A percentile compares a stretch with the other conserved stretches of the same genome.
Conservation (phyloP, 2,329 filamentous ascomycete genomes). For the Blastomyces gilchristii region DNA sequence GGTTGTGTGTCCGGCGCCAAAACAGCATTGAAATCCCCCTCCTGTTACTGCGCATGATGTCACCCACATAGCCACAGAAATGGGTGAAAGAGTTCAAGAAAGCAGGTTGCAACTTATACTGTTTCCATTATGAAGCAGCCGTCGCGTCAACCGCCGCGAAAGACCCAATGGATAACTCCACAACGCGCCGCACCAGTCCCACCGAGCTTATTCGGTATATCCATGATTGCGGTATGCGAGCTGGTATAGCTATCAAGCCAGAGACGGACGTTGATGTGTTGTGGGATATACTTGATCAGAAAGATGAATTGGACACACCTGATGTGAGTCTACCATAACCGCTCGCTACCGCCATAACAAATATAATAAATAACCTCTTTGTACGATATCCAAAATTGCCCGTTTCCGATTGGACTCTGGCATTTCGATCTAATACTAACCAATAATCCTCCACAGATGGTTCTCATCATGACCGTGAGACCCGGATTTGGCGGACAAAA, state of each 20-base stretch:
- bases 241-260: conserved; percentile 92
- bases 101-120: conserved; percentile 96
- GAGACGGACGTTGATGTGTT: conserved; percentile 82
- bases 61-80: conserved; percentile 65
- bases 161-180: conserved; percentile 58
- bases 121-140: conserved; percentile 98
- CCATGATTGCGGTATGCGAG: conserved; percentile 75
- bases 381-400: not conserved
- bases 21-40: not conserved
- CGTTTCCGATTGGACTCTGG: not conserved
- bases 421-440: not conserved
- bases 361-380: no score
- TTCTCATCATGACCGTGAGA: conserved; percentile 95
- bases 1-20: not conserved
- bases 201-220: conserved; percentile 82
- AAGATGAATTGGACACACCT: conserved; percentile 63
- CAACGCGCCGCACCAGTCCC: conserved; percentile 62
- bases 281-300: conserved; percentile 73
- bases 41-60: not conserved
- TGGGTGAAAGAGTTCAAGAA: conserved; percentile 95
- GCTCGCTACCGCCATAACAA: no score
- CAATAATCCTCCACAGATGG: conserved; percentile 58
- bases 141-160: conserved; percentile 73
- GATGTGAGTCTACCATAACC: conserved; percentile 56
- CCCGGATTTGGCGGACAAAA: conserved; percentile 97